Evolutionary conservation across 202 grass and related monocot genomes (phyloP).

Genomic region (Elaeis oleifera): DNA sequence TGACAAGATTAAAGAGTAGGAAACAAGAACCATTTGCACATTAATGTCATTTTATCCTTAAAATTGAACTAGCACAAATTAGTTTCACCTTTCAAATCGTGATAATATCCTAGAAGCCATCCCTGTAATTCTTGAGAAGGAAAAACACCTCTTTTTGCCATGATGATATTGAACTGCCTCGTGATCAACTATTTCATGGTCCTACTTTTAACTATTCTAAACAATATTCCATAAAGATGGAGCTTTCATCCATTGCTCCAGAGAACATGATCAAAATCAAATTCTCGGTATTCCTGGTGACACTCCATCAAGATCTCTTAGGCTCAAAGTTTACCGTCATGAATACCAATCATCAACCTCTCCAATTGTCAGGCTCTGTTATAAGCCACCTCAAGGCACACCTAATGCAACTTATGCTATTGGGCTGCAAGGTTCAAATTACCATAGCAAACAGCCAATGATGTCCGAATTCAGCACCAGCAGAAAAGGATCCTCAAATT

Average conservation of each 20-base stretch:
- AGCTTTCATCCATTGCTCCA: constrained; percentile 42
- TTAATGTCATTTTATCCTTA: too few relatives aligned
- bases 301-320: constrained; percentile 40
- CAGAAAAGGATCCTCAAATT: not conserved
- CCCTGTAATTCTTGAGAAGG: too few relatives aligned
- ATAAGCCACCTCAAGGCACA: constrained; percentile 72
- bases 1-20: too few relatives aligned
- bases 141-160: too few relatives aligned
- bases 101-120: too few relatives aligned
- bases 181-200: not conserved
- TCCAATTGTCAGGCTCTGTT: constrained; percentile 46
- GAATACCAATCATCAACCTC: constrained; percentile 26
- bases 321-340: constrained; percentile 34
- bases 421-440: constrained; percentile 57
- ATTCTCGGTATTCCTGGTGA: constrained; percentile 51
- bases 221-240: constrained; percentile 21
- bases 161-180: not conserved
- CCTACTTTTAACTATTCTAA: not conserved
- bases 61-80: too few relatives aligned
- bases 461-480: constrained; percentile 37
- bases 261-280: constrained; percentile 30
- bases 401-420: constrained; percentile 64
- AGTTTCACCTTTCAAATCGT: too few relatives aligned
- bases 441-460: constrained; percentile 38
- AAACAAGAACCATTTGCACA: too few relatives aligned